Percentiles rank a stretch among this genome's conserved stretches.
Evolutionary conservation across 495 filamentous ascomycete genomes (phyloP).

Genomic region (Stereocaulon alpinum): DNA sequence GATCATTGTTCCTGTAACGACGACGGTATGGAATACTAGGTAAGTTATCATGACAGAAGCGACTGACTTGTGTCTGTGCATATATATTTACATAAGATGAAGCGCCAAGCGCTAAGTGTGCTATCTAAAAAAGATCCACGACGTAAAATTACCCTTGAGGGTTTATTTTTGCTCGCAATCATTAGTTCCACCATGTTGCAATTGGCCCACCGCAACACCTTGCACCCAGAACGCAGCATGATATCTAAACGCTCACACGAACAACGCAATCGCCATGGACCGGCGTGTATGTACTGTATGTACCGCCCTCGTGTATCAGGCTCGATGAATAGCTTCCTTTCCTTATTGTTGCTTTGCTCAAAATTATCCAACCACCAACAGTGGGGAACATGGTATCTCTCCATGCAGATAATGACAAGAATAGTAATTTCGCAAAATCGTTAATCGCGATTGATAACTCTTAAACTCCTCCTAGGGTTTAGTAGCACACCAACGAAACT

Average conservation of each 20-base stretch:
- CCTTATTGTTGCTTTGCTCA: neutral
- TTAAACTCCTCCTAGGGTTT: slow-evolving; percentile 59
- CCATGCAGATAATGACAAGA: neutral
- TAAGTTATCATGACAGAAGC: no score
- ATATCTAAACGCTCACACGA: slow-evolving; percentile 6
- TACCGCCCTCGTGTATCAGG: neutral
- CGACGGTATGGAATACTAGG: no score
- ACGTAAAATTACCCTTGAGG: neutral
- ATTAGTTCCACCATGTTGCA: neutral
- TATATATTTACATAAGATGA: neutral
- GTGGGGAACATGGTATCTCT: neutral
- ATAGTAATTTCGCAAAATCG: neutral
- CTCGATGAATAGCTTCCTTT: neutral
- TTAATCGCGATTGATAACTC: slow-evolving; percentile 54
- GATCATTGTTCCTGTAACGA: no score
- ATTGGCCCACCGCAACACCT: neutral
- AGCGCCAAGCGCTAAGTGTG: slow-evolving; percentile 1
- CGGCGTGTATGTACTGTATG: neutral
- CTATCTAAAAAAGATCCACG: neutral
- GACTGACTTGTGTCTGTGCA: neutral
- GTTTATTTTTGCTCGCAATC: neutral
- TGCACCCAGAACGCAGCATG: slow-evolving; percentile 9
- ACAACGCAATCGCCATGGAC: neutral
- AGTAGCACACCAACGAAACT: slow-evolving; percentile 65
- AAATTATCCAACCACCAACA: neutral